These are phyloP conservation scores for Hirsutella minnesotensis DNA, from an alignment of 2,329 filamentous ascomycete species.

Conservation along the genomic window DNA sequence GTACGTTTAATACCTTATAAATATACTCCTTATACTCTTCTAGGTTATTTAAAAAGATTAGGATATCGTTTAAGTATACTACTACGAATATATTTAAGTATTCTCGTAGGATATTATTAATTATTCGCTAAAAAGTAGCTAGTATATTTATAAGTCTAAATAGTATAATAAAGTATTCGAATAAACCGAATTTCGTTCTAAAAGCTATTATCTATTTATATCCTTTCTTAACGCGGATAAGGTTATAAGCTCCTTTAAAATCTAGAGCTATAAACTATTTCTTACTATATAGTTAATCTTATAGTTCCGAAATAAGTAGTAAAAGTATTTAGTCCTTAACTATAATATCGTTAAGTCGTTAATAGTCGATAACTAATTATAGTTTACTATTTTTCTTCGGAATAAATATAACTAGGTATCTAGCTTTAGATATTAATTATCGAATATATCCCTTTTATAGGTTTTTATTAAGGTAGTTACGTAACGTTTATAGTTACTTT, in stretches of 20 bases:
- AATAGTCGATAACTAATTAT: constrained; percentile 13
- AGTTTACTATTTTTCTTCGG: constrained; percentile 11
- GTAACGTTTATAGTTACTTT: constrained; percentile 3
- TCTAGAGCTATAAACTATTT: neutral
- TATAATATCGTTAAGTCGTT: constrained; percentile 12
- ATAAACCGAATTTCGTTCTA: constrained; percentile 17
- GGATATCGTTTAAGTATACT: constrained; percentile 7
- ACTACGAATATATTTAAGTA: constrained; percentile 7
- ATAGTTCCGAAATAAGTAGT: constrained; percentile 11
- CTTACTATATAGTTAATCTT: constrained; percentile 7
- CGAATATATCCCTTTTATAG: neutral
- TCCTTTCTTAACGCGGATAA: constrained; percentile 5
- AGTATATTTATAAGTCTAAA: constrained; percentile 13
- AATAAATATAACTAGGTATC: constrained; percentile 2
- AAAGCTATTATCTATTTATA: constrained; percentile 24
- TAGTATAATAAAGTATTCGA: constrained; percentile 19
- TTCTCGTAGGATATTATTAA: constrained; percentile 5
- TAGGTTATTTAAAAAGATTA: constrained; percentile 6
- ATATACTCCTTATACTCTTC: constrained; percentile 6
- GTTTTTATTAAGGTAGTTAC: neutral
- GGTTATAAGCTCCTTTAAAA: neutral
- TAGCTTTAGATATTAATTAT: constrained; percentile 4
- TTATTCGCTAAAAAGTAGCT: constrained; percentile 5
- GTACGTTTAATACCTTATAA: neutral
- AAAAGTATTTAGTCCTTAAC: constrained; percentile 11